Conservation (phyloP, 805 yeast species). For the Saturnispora galanensis region DNA sequence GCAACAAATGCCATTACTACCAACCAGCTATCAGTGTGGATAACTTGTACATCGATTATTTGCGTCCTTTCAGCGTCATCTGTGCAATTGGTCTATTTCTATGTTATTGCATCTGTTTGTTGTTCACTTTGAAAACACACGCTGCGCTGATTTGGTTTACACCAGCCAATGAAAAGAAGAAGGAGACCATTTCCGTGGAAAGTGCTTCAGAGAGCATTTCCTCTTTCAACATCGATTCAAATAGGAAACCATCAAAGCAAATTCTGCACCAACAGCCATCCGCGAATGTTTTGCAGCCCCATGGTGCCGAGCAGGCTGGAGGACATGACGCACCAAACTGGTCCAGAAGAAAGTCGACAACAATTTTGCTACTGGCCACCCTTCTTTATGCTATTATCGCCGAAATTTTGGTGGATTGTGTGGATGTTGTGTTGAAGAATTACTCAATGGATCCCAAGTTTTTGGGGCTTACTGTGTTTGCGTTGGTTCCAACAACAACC, state of each 20-base stretch:
- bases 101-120: conserved; percentile 80
- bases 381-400: conserved; percentile 86
- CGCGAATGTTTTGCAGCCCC: conserved; percentile 6
- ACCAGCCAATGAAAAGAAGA: conserved; percentile 34
- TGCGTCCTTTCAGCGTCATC: conserved; percentile 71
- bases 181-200: conserved; percentile 13
- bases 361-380: conserved; percentile 77
- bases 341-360: conserved; percentile 77
- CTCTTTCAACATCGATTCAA: conserved; percentile 17
- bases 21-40: conserved; percentile 72
- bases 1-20: conserved; percentile 63
- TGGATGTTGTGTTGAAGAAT: conserved; percentile 70
- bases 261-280: conserved; percentile 6
- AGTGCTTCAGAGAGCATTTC: conserved; percentile 16
- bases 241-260: conserved; percentile 3
- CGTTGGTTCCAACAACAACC: conserved; percentile 93
- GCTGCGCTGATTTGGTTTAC: conserved; percentile 94
- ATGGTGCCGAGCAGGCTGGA: conserved; percentile 18
- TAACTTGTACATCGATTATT: conserved; percentile 50
- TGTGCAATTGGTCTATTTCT: conserved; percentile 75
- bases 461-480: conserved; percentile 88
- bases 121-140: conserved; percentile 91
- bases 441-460: conserved; percentile 86
- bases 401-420: conserved; percentile 86
- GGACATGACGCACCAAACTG: conserved; percentile 98